A percentile compares a stretch with the other conserved stretches of the same genome.
These are phyloP conservation scores for Hypoxylon cercidicola DNA, from an alignment of 495 filamentous ascomycete species.

Conservation along the genomic window DNA sequence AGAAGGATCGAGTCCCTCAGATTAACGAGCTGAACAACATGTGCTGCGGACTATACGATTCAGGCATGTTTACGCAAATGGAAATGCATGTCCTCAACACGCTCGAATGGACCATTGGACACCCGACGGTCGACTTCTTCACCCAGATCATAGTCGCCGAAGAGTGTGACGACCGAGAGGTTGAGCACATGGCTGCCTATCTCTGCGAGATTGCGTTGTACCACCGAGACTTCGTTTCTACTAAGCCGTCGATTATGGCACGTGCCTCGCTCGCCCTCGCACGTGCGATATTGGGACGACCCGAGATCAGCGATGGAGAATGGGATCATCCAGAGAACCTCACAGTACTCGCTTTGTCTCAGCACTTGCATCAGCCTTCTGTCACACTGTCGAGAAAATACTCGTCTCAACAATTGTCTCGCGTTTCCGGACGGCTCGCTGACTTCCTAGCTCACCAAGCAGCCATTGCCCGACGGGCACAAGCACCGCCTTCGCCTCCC, in stretches of 20 bases:
- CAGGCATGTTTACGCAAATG: conserved; percentile 99
- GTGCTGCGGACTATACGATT: conserved; percentile 98
- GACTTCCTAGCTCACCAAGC: conserved; percentile 88
- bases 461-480: conserved; percentile 69
- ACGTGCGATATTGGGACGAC: conserved; percentile 83
- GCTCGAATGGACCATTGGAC: conserved; percentile 94
- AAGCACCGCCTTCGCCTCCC: conserved; percentile 74
- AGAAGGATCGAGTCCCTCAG: conserved; percentile 95
- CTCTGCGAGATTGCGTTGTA: conserved; percentile 94
- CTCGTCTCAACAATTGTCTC: conserved; percentile 79
- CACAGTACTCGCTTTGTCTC: conserved; percentile 82
- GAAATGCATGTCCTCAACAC: conserved; percentile 99
- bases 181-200: conserved; percentile 94
- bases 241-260: conserved; percentile 88
- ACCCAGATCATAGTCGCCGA: conserved; percentile 76
- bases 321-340: conserved; percentile 87
- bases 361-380: conserved; percentile 88
- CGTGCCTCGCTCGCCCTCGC: conserved; percentile 86
- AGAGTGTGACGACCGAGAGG: conserved; percentile 81
- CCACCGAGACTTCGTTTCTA: conserved; percentile 94
- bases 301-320: conserved; percentile 75
- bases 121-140: conserved; percentile 94
- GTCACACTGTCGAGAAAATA: conserved; percentile 90
- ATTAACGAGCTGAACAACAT: conserved; percentile 97
- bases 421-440: conserved; percentile 82